These are phyloP conservation scores for Monosporascus sp. DNA, from an alignment of 2,329 filamentous ascomycete genomes.

Conservation along the genomic window DNA sequence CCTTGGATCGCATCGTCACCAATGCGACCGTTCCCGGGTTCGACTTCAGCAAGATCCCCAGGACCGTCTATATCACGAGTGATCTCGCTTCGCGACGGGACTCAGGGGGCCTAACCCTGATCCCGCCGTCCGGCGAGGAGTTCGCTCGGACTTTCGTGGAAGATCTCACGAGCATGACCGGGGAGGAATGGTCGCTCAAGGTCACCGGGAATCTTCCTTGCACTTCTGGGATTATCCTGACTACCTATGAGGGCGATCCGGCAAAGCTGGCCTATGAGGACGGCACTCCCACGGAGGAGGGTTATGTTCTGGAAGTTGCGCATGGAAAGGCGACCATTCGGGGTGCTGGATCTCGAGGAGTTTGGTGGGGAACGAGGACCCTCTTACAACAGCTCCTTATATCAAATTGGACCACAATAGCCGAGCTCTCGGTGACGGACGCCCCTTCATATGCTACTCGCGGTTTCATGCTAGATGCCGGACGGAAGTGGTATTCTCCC, in stretches of 20 bases:
- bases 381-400: constrained; percentile 36
- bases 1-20: background rate
- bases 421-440: constrained; percentile 26
- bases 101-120: constrained; percentile 41
- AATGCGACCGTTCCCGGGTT: constrained; percentile 2
- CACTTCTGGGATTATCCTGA: constrained; percentile 37
- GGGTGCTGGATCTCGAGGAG: constrained; percentile 37
- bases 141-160: constrained; percentile 41
- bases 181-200: constrained; percentile 35
- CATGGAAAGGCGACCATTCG: constrained; percentile 28
- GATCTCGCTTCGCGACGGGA: constrained; percentile 35
- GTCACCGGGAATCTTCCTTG: constrained; percentile 28
- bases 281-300: constrained; percentile 41
- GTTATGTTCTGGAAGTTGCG: constrained; percentile 38
- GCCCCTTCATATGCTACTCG: constrained; percentile 38
- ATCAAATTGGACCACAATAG: constrained; percentile 22
- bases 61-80: constrained; percentile 35
- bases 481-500: constrained; percentile 36
- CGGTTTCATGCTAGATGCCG: constrained; percentile 38
- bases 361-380: constrained; percentile 43
- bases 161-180: constrained; percentile 37
- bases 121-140: constrained; percentile 43
- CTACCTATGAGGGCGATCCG: constrained; percentile 20
- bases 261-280: constrained; percentile 38
- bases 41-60: constrained; percentile 3